A percentile compares a stretch with the other conserved stretches of the same genome.
These are phyloP conservation scores for Saccharomycopsis oosterbeekiorum DNA, from an alignment of 805 yeast species.

Conservation along the genomic window DNA sequence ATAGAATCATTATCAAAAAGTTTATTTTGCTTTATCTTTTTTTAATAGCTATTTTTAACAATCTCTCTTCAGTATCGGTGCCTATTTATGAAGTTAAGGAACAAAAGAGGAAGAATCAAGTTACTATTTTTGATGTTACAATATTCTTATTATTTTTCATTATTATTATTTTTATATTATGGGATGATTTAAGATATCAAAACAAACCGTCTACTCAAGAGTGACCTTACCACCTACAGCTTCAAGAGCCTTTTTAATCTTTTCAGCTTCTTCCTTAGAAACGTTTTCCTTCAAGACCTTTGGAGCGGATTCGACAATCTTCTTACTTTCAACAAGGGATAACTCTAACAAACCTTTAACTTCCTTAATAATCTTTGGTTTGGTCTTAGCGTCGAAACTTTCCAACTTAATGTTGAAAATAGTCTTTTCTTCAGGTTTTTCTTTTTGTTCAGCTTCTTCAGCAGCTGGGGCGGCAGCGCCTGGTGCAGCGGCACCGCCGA, in stretches of 20 bases:
- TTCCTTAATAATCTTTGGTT: constrained; percentile 97
- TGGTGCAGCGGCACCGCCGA: constrained; percentile 46
- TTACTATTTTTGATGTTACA: neutral
- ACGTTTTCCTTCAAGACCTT: constrained; percentile 91
- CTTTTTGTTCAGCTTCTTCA: constrained; percentile 65
- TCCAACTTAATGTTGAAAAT: constrained; percentile 88
- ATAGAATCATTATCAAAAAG: neutral
- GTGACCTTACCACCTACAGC: constrained; percentile 89
- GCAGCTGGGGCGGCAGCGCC: constrained; percentile 56
- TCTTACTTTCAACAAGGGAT: constrained; percentile 93
- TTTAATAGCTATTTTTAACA: neutral
- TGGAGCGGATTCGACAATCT: constrained; percentile 96
- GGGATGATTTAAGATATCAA: neutral
- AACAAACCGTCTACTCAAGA: constrained; percentile 54
- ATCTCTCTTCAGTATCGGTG: neutral
- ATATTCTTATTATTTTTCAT: neutral
- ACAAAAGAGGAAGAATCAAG: neutral
- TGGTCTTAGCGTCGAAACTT: constrained; percentile 85
- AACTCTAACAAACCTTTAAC: constrained; percentile 85
- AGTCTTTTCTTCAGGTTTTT: constrained; percentile 82
- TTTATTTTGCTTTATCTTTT: neutral
- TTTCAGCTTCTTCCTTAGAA: constrained; percentile 96
- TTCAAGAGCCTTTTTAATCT: constrained; percentile 87
- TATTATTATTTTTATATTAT: neutral
- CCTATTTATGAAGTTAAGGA: neutral